Evolutionary conservation across 441 rosid genomes (phyloP).

Genomic region (Eutrema salsugineum): DNA sequence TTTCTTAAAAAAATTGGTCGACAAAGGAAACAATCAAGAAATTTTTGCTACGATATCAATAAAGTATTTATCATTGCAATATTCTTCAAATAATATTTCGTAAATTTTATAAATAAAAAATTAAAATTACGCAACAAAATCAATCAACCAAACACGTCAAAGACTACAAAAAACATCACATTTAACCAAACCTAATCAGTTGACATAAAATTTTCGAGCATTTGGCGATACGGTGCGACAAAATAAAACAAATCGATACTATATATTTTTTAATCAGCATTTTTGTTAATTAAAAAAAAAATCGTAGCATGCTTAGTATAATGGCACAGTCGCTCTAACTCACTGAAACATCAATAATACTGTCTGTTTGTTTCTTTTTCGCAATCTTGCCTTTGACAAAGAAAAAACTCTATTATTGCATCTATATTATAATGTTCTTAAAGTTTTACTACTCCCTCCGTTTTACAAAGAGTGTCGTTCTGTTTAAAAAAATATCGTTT

Average conservation of each 20-base stretch:
- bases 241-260: neutral
- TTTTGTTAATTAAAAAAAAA: no score
- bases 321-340: neutral
- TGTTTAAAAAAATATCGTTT: no score
- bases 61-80: neutral
- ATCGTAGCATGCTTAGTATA: slow-evolving; percentile 26
- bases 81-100: neutral
- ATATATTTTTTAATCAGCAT: neutral
- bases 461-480: no score
- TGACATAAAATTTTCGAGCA: neutral
- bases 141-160: neutral
- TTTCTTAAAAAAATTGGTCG: no score
- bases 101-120: neutral
- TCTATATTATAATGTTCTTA: slow-evolving; percentile 24
- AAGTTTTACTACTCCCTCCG: neutral
- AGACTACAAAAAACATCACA: neutral
- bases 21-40: neutral
- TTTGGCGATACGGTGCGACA: neutral
- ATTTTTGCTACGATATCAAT: no score
- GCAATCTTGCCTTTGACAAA: slow-evolving; percentile 15
- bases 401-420: slow-evolving; percentile 23
- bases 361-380: slow-evolving; percentile 15
- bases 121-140: neutral
- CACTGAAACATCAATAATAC: slow-evolving; percentile 9
- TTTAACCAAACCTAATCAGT: neutral